These are phyloP conservation scores for Candida berthetii DNA, from an alignment of 805 yeast genomes.

Conservation along the genomic window DNA sequence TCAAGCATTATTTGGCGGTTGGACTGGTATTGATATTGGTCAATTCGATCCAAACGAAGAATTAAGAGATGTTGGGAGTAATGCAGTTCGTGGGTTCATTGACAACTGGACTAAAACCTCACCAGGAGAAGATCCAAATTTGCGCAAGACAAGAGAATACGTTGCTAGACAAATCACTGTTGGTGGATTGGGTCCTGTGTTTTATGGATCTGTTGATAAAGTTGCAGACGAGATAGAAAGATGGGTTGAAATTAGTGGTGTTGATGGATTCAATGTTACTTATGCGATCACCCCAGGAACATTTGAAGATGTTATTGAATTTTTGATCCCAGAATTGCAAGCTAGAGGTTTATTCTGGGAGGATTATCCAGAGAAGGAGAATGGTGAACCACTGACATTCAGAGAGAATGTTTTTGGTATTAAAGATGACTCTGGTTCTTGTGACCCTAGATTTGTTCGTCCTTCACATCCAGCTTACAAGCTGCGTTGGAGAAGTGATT, in stretches of 20 bases:
- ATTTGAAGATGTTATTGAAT: slow-evolving; percentile 30
- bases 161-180: slow-evolving; percentile 22
- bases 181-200: slow-evolving; percentile 22
- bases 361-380: slow-evolving; percentile 26
- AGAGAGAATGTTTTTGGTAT: slow-evolving; percentile 25
- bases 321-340: slow-evolving; percentile 28
- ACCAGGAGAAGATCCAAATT: slow-evolving; percentile 8
- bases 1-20: slow-evolving; percentile 32
- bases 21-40: slow-evolving; percentile 33
- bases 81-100: slow-evolving; percentile 21
- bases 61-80: slow-evolving; percentile 20
- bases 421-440: slow-evolving; percentile 10
- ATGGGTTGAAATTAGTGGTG: slow-evolving; percentile 32
- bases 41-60: slow-evolving; percentile 26
- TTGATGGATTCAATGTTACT: slow-evolving; percentile 37
- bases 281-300: slow-evolving; percentile 30
- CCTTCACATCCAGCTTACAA: slow-evolving; percentile 4
- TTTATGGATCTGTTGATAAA: slow-evolving; percentile 24
- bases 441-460: slow-evolving; percentile 1
- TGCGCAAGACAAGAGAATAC: slow-evolving; percentile 7
- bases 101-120: slow-evolving; percentile 22
- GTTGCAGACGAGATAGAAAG: slow-evolving; percentile 33
- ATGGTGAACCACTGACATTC: slow-evolving; percentile 16
- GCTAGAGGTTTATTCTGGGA: slow-evolving; percentile 26
- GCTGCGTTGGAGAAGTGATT: slow-evolving; percentile 8